Evolutionary conservation across 2,329 filamentous ascomycete genomes (phyloP).

Genomic region (Ambrosiella beaveri): DNA sequence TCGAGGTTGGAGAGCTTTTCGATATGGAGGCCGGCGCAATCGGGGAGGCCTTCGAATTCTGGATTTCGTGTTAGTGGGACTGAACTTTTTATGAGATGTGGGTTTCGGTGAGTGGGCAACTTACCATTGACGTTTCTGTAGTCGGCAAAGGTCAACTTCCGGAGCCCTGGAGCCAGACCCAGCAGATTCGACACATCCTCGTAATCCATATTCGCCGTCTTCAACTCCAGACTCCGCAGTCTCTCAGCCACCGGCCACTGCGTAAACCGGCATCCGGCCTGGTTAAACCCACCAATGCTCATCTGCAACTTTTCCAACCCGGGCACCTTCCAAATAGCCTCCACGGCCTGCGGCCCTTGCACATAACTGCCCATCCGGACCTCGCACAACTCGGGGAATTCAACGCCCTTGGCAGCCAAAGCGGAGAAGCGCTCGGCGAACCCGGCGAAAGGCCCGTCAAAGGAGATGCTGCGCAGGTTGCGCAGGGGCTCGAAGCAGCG

Average conservation of each 20-base stretch:
- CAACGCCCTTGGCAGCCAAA: background rate
- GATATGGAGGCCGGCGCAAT: slow-evolving; percentile 8
- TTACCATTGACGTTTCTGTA: slow-evolving; percentile 9
- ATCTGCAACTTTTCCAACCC: slow-evolving; percentile 3
- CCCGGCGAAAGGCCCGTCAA: slow-evolving; percentile 8
- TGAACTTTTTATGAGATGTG: too few species aligned
- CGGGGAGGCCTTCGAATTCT: slow-evolving; percentile 3
- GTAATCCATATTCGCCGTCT: slow-evolving; percentile 8
- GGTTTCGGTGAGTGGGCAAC: background rate
- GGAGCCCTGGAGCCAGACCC: slow-evolving; percentile 4
- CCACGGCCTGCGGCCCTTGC: slow-evolving; percentile 2
- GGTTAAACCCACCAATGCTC: slow-evolving; percentile 5
- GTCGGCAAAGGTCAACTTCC: slow-evolving; percentile 7
- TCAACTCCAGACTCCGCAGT: background rate
- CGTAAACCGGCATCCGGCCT: slow-evolving; percentile 6
- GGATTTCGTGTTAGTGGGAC: background rate
- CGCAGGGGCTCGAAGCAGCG: slow-evolving; percentile 7
- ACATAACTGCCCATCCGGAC: slow-evolving; percentile 5
- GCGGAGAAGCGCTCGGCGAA: slow-evolving; percentile 3
- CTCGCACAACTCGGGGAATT: slow-evolving; percentile 4
- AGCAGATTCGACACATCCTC: slow-evolving; percentile 6
- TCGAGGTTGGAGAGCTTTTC: slow-evolving; percentile 10
- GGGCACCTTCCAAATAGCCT: slow-evolving; percentile 5
- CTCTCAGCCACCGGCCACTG: background rate
- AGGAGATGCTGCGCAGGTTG: slow-evolving; percentile 3